These are phyloP conservation scores for Petasospora rhodanensis DNA, from an alignment of 1,139 yeast genomes.

Conservation along the genomic window DNA sequence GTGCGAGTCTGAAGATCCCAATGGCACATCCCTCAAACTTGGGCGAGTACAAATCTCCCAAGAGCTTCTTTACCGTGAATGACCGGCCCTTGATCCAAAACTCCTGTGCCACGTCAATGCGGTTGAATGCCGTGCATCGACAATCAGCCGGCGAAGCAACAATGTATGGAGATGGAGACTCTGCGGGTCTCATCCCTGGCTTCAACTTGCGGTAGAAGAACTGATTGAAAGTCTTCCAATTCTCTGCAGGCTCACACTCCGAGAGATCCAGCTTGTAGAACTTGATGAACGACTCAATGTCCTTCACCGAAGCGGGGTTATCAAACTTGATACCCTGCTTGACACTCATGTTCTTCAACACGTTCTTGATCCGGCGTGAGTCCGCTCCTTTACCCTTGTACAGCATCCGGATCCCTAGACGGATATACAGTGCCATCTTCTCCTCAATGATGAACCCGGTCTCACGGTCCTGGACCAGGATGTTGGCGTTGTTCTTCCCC, in stretches of 20 bases:
- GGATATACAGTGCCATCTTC: constrained; percentile 83
- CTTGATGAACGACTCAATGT: constrained; percentile 72
- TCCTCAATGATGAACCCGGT: constrained; percentile 89
- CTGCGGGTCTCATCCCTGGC: constrained; percentile 67
- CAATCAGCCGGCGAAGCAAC: constrained; percentile 87
- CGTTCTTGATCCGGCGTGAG: constrained; percentile 47
- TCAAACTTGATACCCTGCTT: constrained; percentile 88
- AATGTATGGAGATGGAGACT: constrained; percentile 48
- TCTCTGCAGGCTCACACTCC: constrained; percentile 51
- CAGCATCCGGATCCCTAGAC: constrained; percentile 78
- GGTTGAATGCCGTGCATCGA: constrained; percentile 67
- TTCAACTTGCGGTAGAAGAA: constrained; percentile 80
- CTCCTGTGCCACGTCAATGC: constrained; percentile 60
- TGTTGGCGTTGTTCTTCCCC: constrained; percentile 92
- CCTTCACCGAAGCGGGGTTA: constrained; percentile 55
- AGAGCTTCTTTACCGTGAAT: constrained; percentile 64
- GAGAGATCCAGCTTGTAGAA: constrained; percentile 73
- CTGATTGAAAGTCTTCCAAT: constrained; percentile 75
- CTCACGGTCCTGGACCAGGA: constrained; percentile 83
- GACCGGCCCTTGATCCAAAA: constrained; percentile 89
- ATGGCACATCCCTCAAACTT: constrained; percentile 53
- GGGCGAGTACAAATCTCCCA: constrained; percentile 36
- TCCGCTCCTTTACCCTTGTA: constrained; percentile 71
- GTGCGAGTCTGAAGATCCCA: constrained; percentile 85
- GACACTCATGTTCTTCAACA: constrained; percentile 61